A percentile compares a stretch with the other conserved stretches of the same genome.
These are phyloP conservation scores for Apiospora marii DNA, from an alignment of 2,329 filamentous ascomycete genomes.

Conservation along the genomic window DNA sequence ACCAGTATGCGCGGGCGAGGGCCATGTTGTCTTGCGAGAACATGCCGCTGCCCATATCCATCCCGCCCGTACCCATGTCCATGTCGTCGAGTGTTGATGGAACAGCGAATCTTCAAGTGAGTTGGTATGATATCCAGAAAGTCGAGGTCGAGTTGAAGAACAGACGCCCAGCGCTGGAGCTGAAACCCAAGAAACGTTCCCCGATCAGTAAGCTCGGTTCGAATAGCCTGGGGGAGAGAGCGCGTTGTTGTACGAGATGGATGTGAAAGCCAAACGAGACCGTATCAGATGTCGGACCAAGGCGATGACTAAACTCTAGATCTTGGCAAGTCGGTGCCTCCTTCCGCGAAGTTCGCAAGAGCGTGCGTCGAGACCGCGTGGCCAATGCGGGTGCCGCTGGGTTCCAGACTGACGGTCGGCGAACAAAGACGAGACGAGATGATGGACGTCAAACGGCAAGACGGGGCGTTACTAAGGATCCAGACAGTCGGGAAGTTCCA, in stretches of 20 bases:
- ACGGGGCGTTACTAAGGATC: background rate
- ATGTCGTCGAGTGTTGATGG: background rate
- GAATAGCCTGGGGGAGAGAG: background rate
- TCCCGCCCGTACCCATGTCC: constrained; percentile 40
- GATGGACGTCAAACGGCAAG: background rate
- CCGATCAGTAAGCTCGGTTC: background rate
- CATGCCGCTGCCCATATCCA: constrained; percentile 42
- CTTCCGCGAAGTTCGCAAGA: background rate
- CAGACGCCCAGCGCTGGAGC: constrained; percentile 26
- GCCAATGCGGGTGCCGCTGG: background rate
- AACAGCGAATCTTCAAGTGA: background rate
- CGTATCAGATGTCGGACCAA: background rate
- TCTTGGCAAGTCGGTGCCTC: background rate
- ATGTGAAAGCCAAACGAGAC: background rate
- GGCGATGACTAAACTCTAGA: background rate
- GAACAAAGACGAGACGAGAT: constrained; percentile 1
- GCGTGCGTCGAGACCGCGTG: background rate
- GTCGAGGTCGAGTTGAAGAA: constrained; percentile 45
- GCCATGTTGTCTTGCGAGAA: constrained; percentile 56
- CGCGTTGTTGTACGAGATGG: background rate
- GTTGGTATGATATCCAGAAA: background rate
- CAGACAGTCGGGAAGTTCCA: constrained; percentile 4
- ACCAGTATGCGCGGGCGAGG: constrained; percentile 66
- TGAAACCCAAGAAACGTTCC: constrained; percentile 27
- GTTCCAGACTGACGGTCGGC: background rate